Percentiles rank a stretch among this genome's conserved stretches.
phyloP scores from a whole-genome alignment of 345 rosid species.

The Boechera divaricarpa region DNA sequence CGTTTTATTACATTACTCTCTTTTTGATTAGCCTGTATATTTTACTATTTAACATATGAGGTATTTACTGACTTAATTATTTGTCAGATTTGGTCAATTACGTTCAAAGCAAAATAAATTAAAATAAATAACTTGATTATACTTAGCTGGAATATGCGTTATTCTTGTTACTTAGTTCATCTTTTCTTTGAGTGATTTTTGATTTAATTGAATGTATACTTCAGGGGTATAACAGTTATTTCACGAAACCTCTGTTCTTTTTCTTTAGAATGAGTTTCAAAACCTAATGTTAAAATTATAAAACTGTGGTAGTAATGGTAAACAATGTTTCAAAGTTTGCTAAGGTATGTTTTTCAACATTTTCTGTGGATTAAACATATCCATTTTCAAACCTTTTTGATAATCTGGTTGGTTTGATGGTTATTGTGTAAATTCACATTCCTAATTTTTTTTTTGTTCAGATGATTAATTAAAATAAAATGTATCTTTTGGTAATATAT shows the following conservation, averaged over 20 bases:
- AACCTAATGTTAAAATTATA: not conserved
- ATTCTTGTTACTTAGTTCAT: slow-evolving; percentile 4
- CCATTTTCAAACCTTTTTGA: not conserved
- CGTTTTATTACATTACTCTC: slow-evolving; percentile 16
- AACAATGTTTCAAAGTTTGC: not conserved
- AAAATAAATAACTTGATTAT: not conserved
- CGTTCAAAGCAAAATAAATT: slow-evolving; percentile 5
- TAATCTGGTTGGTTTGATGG: not conserved
- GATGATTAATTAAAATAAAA: too few relatives aligned
- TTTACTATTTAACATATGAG: slow-evolving; percentile 10
- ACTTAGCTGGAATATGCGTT: slow-evolving; percentile 11
- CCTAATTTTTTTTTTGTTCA: too few relatives aligned
- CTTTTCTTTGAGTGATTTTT: slow-evolving; percentile 17
- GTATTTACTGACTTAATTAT: slow-evolving; percentile 26
- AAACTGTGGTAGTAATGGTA: not conserved
- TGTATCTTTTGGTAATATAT: too few relatives aligned
- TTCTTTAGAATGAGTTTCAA: not conserved
- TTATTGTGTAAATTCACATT: too few relatives aligned
- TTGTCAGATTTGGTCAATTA: slow-evolving; percentile 25
- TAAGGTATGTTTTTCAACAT: not conserved
- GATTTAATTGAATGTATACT: not conserved
- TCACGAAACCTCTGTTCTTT: not conserved
- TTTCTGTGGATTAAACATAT: too few relatives aligned
- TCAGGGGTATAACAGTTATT: not conserved
- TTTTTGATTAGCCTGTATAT: not conserved